Percentiles rank a stretch among this genome's conserved stretches.
phyloP scores from a whole-genome alignment of 75 land plant genomes.

The Adiantum capillusveneris region DNA sequence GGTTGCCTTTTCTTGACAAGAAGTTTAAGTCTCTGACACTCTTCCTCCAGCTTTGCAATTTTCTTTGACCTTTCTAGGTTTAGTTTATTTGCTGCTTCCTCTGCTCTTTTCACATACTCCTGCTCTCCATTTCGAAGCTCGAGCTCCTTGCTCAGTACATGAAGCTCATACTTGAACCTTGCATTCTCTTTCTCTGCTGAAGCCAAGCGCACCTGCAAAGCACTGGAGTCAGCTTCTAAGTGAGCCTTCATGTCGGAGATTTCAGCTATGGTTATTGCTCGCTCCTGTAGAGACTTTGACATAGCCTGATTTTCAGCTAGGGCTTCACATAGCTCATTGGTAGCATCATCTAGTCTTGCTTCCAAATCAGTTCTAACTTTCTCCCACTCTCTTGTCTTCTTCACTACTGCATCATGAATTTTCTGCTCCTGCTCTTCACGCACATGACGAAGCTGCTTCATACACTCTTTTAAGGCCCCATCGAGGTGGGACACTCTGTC shows the following conservation, averaged over 20 bases:
- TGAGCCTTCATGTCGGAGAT: conserved; percentile 23
- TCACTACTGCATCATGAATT: conserved; percentile 36
- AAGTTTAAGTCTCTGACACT: conserved; percentile 25
- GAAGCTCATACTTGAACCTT: conserved; percentile 51
- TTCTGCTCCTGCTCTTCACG: conserved; percentile 51
- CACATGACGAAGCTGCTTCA: conserved; percentile 39
- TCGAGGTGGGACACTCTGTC: conserved; percentile 44
- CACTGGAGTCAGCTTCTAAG: conserved; percentile 45
- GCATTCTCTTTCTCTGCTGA: conserved; percentile 58
- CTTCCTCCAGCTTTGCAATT: conserved; percentile 25
- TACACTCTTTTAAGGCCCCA: conserved; percentile 59
- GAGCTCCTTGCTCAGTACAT: conserved; percentile 15
- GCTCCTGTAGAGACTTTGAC: conserved; percentile 38
- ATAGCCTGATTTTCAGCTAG: conserved; percentile 36
- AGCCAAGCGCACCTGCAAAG: conserved; percentile 37
- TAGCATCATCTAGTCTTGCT: conserved; percentile 37
- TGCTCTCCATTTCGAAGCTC: conserved; percentile 22
- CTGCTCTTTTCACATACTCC: conserved; percentile 15
- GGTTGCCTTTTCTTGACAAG: conserved; percentile 26
- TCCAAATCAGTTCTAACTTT: conserved; percentile 35
- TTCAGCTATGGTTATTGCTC: conserved; percentile 41
- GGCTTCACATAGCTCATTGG: conserved; percentile 21
- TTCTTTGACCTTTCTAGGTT: conserved; percentile 23
- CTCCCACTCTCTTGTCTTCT: conserved; percentile 46
- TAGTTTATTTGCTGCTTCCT: conserved; percentile 21